Conservation (phyloP, 352 stramenopile species). For the Phytophthora rubi region DNA sequence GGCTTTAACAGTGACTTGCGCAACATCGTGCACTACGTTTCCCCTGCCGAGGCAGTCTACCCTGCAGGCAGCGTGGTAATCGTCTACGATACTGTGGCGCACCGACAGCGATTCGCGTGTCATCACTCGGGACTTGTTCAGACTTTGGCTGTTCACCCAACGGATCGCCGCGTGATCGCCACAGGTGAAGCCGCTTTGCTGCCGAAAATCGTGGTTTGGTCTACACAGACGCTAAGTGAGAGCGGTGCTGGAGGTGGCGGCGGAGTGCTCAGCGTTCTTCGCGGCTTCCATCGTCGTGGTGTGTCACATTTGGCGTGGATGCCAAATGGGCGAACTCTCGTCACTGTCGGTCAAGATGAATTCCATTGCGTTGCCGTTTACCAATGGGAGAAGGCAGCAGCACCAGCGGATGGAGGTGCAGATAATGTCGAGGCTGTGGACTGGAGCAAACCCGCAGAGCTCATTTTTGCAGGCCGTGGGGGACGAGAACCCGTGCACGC, state of each 20-base stretch:
- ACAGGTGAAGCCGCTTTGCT: slow-evolving; percentile 61
- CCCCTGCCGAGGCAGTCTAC: slow-evolving; percentile 66
- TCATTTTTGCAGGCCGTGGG: slow-evolving; percentile 66
- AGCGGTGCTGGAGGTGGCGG: slow-evolving; percentile 36
- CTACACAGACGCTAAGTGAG: slow-evolving; percentile 38
- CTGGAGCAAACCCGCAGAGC: slow-evolving; percentile 56
- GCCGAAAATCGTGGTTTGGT: slow-evolving; percentile 80
- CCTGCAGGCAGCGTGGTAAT: slow-evolving; percentile 66
- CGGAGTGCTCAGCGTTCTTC: slow-evolving; percentile 61
- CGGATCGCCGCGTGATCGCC: slow-evolving; percentile 53
- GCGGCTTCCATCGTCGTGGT: slow-evolving; percentile 70
- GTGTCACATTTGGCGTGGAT: slow-evolving; percentile 79
- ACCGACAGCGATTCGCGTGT: slow-evolving; percentile 71
- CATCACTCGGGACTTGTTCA: slow-evolving; percentile 74
- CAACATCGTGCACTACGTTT: slow-evolving; percentile 65
- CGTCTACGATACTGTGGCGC: slow-evolving; percentile 73
- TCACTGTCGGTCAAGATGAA: slow-evolving; percentile 71
- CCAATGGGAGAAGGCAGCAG: slow-evolving; percentile 59
- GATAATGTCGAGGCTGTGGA: slow-evolving; percentile 30
- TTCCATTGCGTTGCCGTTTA: slow-evolving; percentile 81
- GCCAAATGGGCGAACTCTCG: slow-evolving; percentile 67
- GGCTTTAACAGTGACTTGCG: slow-evolving; percentile 80
- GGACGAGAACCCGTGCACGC: slow-evolving; percentile 60
- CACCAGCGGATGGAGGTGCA: slow-evolving; percentile 5
- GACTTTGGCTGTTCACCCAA: slow-evolving; percentile 63